phyloP scores from a whole-genome alignment of 139 green algal species.

The Micractinium conductrix region DNA sequence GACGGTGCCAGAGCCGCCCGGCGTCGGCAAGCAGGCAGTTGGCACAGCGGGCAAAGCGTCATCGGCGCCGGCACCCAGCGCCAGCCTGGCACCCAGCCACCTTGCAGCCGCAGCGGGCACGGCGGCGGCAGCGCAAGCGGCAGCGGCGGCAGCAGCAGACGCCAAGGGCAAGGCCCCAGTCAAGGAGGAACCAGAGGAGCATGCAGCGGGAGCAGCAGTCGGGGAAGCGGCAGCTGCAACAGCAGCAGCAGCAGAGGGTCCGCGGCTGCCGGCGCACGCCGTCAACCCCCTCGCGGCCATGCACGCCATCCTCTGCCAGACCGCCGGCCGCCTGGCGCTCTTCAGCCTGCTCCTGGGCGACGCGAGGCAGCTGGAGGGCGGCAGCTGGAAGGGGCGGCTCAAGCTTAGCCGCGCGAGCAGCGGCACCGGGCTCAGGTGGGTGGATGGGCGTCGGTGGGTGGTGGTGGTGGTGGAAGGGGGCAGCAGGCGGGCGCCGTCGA shows the following conservation, averaged over 20 bases:
- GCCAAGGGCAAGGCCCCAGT: conserved; percentile 21
- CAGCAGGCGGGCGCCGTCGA: no score
- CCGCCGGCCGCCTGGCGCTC: conserved; percentile 28
- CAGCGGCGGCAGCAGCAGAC: conserved; percentile 4
- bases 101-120: no score
- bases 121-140: no score
- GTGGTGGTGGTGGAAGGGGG: no score
- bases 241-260: background rate
- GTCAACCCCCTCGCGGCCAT: conserved; percentile 20
- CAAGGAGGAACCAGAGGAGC: background rate
- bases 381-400: conserved; percentile 29
- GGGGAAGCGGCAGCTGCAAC: background rate
- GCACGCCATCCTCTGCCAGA: conserved; percentile 33
- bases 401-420: background rate
- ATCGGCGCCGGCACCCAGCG: background rate
- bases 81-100: conserved; percentile 13
- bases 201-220: background rate
- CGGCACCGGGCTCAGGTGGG: conserved; percentile 18
- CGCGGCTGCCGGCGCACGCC: background rate
- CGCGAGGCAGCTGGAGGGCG: conserved; percentile 27
- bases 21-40: background rate
- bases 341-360: conserved; percentile 30
- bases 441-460: background rate
- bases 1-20: background rate
- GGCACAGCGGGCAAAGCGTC: background rate